phyloP scores from a whole-genome alignment of 805 yeast species.

The Metschnikowia lunata region DNA sequence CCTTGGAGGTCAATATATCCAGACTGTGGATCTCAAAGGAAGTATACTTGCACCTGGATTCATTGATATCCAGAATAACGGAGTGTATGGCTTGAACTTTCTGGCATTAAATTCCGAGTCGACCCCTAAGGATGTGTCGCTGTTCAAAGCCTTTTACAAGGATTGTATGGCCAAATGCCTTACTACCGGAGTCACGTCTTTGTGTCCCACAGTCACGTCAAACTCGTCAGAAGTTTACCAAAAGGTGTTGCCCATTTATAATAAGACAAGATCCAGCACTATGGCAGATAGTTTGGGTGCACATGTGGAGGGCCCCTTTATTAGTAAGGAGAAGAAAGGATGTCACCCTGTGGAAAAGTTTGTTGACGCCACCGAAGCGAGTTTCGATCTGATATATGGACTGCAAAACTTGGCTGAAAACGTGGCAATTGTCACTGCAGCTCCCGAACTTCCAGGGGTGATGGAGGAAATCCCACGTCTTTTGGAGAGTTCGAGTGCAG shows the following conservation, averaged over 20 bases:
- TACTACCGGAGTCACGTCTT: conserved; percentile 49
- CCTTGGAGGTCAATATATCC: conserved; percentile 9
- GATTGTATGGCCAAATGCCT: conserved; percentile 45
- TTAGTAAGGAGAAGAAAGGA: conserved; percentile 45
- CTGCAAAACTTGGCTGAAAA: conserved; percentile 29
- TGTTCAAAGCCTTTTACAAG: conserved; percentile 34
- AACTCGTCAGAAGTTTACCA: conserved; percentile 46
- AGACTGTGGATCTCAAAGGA: conserved; percentile 44
- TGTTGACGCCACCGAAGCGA: conserved; percentile 27
- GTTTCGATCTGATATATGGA: conserved; percentile 37
- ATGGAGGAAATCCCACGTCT: conserved; percentile 39
- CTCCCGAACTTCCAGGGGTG: conserved; percentile 49
- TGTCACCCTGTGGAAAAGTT: conserved; percentile 48
- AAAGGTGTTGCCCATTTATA: conserved; percentile 43
- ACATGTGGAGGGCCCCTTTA: conserved; percentile 59
- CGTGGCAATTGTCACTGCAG: conserved; percentile 45
- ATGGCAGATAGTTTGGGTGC: conserved; percentile 50
- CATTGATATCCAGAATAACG: conserved; percentile 55
- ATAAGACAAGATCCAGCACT: conserved; percentile 26
- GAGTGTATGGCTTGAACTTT: conserved; percentile 53
- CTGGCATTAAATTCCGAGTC: conserved; percentile 32
- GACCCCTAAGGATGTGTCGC: conserved; percentile 26
- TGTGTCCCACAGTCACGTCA: conserved; percentile 56
- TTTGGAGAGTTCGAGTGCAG: conserved; percentile 25
- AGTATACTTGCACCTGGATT: conserved; percentile 50